Evolutionary conservation across 2,329 filamentous ascomycete genomes (phyloP), one percentile per base, ranked within the genome.

Genomic region (Colletotrichum liriopes): DNA sequence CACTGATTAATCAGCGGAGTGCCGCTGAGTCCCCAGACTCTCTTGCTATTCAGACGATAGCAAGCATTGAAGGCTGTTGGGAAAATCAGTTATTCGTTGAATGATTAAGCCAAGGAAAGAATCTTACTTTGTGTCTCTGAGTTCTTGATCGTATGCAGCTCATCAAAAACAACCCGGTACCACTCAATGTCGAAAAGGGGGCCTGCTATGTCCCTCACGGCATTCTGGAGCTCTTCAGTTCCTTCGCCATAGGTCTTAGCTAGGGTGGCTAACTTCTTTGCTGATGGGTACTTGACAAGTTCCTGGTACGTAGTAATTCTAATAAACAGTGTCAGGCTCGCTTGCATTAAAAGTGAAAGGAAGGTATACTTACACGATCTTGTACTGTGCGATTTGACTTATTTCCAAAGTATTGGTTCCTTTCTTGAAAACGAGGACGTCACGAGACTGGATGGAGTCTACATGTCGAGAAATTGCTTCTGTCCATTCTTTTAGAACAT

Each of bases 101-200:
- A 16, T 32, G 14, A 5, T 5, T 7, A 37, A 23, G 20, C 20
- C 18, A 16, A n/a, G 4, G 9, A 23, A 7, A 9, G 1, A 16
- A 11, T 76, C 79, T 70, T 66, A 83, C 82, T 79, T 11, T 74
- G 65, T 0, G 79, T 77, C 0, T 67, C 67, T 7, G 83, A 78
- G 39, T 89, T 90, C 72, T 90, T 90, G 72, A 91, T 89, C 0
- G 75, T 75, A 61, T 91, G 89, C 0, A 85, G 88, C 75, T 91
- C 89, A 18, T 62, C 59, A 18, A 62, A 51, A 2, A 62, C 32
- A 35, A 62, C 20, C 7, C 59, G 43, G 32, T 51, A 62, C 59
- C 59, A 62, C 43, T 37, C 45, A 1, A 62, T 37, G 12, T 23
- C 29, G 32, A 62, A 62, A n/a, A 62, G 9, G 14, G 43, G 43